phyloP scores from a whole-genome alignment of 441 rosid genomes.

The Populus hybrid region DNA sequence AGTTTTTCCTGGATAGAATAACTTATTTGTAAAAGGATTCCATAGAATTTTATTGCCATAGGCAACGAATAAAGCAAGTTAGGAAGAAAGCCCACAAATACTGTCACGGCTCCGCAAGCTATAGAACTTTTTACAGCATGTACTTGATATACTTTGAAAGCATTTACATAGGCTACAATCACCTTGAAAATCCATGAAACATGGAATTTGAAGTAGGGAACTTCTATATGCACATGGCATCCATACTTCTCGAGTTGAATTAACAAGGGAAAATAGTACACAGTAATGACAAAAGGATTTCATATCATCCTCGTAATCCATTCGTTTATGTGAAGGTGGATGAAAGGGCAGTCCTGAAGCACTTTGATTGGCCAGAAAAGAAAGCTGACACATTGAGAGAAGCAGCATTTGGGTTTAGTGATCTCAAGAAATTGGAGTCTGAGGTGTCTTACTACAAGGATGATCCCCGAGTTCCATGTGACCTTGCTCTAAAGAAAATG shows the following conservation, averaged over 20 bases:
- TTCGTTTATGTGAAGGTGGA: conserved; percentile 45
- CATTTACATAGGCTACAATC: background rate
- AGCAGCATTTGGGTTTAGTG: conserved; percentile 69
- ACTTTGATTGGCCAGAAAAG: conserved; percentile 82
- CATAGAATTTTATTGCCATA: background rate
- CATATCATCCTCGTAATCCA: background rate
- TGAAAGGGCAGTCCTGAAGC: conserved; percentile 77
- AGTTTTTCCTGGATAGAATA: conserved; percentile 17
- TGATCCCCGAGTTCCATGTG: conserved; percentile 58
- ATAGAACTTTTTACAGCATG: background rate
- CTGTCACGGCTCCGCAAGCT: background rate
- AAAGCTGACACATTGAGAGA: conserved; percentile 75
- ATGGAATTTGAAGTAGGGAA: background rate
- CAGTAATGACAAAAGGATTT: background rate
- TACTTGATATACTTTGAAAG: background rate
- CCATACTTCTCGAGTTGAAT: background rate
- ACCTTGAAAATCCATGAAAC: background rate
- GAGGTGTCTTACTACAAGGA: conserved; percentile 54
- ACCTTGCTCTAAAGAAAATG: conserved; percentile 65
- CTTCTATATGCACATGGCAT: background rate
- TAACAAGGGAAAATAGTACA: background rate
- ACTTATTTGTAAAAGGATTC: background rate
- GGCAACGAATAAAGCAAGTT: background rate
- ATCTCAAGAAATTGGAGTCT: conserved; percentile 62
- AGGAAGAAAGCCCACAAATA: background rate